Evolutionary conservation across 2,329 filamentous ascomycete genomes (phyloP).

Genomic region (Didymella glomerata): DNA sequence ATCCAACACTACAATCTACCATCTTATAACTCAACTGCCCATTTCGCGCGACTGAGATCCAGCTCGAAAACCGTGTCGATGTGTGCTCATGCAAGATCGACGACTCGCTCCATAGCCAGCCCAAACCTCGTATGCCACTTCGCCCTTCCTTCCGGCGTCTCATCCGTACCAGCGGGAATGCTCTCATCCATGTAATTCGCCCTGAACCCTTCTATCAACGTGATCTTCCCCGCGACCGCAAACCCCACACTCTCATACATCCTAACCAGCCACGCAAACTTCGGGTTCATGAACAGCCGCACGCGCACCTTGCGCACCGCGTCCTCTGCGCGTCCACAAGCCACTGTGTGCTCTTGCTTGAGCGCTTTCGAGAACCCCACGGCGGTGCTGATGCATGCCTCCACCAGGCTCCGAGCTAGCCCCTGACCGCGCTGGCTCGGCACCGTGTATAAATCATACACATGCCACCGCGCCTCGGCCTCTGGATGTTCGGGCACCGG

Average conservation of each 20-base stretch:
- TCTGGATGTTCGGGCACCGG: constrained; percentile 19
- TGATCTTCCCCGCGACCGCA: constrained; percentile 17
- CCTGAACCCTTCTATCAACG: constrained; percentile 21
- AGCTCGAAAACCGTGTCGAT: too few species aligned
- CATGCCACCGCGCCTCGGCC: constrained; percentile 30
- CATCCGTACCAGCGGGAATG: constrained; percentile 27
- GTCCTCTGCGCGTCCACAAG: too few species aligned
- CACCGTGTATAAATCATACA: constrained; percentile 29
- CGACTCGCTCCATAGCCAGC: constrained; percentile 29
- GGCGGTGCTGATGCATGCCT: constrained; percentile 8
- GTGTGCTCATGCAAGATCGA: not conserved
- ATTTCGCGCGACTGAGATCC: too few species aligned
- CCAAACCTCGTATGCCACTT: constrained; percentile 29
- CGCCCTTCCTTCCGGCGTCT: constrained; percentile 21
- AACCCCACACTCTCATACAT: constrained; percentile 32
- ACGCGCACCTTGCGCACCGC: constrained; percentile 18
- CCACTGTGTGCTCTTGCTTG: too few species aligned
- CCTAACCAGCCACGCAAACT: constrained; percentile 17
- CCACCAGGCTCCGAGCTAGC: constrained; percentile 21
- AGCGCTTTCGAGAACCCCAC: too few species aligned
- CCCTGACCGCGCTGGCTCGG: constrained; percentile 25
- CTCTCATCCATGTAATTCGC: constrained; percentile 27
- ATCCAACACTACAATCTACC: too few species aligned
- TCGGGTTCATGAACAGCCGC: constrained; percentile 25
- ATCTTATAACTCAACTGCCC: too few species aligned